A percentile compares a stretch with the other conserved stretches of the same genome.
These are phyloP conservation scores for Borovskyia barvae DNA, from an alignment of 208 protist species.

Conservation along the genomic window DNA sequence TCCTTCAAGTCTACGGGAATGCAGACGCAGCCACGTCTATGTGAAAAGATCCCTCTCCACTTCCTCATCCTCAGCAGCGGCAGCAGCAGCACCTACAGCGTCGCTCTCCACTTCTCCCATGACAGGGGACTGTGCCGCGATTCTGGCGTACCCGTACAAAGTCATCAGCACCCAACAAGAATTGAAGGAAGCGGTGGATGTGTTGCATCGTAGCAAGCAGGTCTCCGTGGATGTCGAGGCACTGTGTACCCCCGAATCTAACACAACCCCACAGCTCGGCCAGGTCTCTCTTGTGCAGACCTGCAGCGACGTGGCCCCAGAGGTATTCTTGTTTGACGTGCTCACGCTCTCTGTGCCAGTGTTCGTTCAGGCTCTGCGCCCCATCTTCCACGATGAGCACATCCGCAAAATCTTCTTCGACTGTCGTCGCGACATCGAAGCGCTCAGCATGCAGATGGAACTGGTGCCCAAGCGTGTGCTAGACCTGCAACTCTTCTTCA, in stretches of 20 bases:
- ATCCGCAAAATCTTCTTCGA: slow-evolving; percentile 88
- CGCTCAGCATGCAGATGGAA: slow-evolving; percentile 73
- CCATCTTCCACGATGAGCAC: slow-evolving; percentile 31
- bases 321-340: slow-evolving; percentile 86
- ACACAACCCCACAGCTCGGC: slow-evolving; percentile 63
- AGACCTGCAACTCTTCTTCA: slow-evolving; percentile 86
- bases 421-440: slow-evolving; percentile 88
- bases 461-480: slow-evolving; percentile 58
- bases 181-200: slow-evolving; percentile 32
- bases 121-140: slow-evolving; percentile 5
- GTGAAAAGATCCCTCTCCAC: too few species aligned
- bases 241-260: slow-evolving; percentile 55
- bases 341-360: slow-evolving; percentile 44
- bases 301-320: slow-evolving; percentile 47
- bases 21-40: too few species aligned
- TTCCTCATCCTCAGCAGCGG: too few species aligned
- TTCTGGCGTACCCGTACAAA: slow-evolving; percentile 66
- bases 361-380: slow-evolving; percentile 32
- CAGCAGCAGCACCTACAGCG: too few species aligned
- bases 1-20: too few species aligned
- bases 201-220: slow-evolving; percentile 29
- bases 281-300: slow-evolving; percentile 82
- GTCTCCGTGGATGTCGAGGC: slow-evolving; percentile 88
- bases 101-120: neutral
- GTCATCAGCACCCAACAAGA: slow-evolving; percentile 54